Base-by-base conservation (phyloP, 176 grass and related monocot species). In the Stipa capillata region DNA sequence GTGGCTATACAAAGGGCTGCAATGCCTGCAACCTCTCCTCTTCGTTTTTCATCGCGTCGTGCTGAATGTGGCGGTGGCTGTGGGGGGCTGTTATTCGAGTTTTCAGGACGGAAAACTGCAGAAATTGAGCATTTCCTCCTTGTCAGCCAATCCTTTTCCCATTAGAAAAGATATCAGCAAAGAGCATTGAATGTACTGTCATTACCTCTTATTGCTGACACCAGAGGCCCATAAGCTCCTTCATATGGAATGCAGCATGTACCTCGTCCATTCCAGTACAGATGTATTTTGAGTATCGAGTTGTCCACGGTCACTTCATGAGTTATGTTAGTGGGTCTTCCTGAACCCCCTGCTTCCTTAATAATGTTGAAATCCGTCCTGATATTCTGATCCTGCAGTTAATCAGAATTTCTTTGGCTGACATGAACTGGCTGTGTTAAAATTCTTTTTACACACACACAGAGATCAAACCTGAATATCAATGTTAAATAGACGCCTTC, bases 131-230 rank as follows among this genome's bases (percentile, higher is more conserved):
- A 72, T 71, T 83, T 56, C 3, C 47, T 70, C 12, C 23, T 72
- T 48, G 57, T 78, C 56, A 87, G 72, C 0, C 7, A 76, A 43
- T 76, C 8, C 9, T 15, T 68, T 66, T n/a, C 14, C 20, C 18
- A 2, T 55, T 15, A 56, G 58, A 31, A n/a, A 31, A 60, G 18
- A 51, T 29, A 41, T 52, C 20, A 52, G 52, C 34, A 20, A 47
- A 69, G 1, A 12, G 8, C 24, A 28, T 63, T 21, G 7, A 5
- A 25, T 77, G 23, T 41, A 18, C 1, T 21, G 0, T 4, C 23
- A 14, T 63, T 47, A 82, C 76, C 78, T 81, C 68, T 76, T 88
- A 93, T 86, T 74, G 90, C 90, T 65, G 90, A 93, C 1, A 89
- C 33, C 28, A 93, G 69, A 36, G 84, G 90, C 65, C 90, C 90